Evolutionary conservation across 345 rosid genomes (phyloP), one percentile per base, ranked within the genome.

Genomic region (Clarkia xantiana): DNA sequence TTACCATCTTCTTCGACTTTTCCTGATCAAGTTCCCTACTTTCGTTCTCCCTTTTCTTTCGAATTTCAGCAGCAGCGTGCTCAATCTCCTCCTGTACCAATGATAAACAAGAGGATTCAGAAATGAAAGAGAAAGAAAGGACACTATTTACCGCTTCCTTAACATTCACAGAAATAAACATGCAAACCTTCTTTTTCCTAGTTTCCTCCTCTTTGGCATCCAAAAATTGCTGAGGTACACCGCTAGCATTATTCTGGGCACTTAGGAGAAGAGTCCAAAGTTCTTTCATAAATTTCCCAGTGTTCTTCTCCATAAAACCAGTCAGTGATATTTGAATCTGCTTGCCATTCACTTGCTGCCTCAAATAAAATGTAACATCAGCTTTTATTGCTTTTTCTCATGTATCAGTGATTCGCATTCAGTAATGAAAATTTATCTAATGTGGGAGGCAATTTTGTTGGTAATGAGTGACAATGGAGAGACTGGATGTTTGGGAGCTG

Each of bases 271-370:
- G 99, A 14, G 69, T 57, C 99, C 96, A 93, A 23, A 93, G 96
- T 72, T 93, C 99, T 64, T 84, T 93, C 96, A 87, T 93, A 60
- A 93, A 93, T 72, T 80, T 93, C 15, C 69, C 91, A 25, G 90
- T 93, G 68, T 84, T 82, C 59, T 93, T 93, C 72, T 93, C 99
- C 99, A 93, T 93, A 67, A 93, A 93, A 52, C 99, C 96, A 42
- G 95, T 93, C 17, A 93, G 76, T 2, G 74, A 60, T 66, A 87
- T 82, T 53, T 91, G 98, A 53, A 86, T 63, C 73, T 84, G 81
- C 79, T 86, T 91, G 47, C 96, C 98, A 56, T 84, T 87, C 62
- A 80, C 91, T 47, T 69, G 84, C 94, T 89, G 75, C 65, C 62
- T 6, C 29, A 20, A 23, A 42, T 16, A 47, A 15, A 51, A 42